phyloP scores from a whole-genome alignment of 192 early-diverging fungal species.

The Gonapodya sp. region DNA sequence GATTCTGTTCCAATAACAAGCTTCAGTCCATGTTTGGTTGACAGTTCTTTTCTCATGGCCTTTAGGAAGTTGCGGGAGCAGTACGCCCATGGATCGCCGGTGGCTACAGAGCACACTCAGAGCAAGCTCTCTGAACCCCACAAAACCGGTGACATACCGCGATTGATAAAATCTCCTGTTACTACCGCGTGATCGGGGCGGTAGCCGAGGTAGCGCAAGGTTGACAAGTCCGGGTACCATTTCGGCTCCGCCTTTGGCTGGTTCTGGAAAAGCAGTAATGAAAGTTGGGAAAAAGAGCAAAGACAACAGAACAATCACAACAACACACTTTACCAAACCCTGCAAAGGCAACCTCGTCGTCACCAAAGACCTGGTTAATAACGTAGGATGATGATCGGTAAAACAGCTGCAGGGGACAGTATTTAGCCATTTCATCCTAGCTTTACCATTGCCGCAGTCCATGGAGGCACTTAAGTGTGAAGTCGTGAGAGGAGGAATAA shows the following conservation, averaged over 20 bases:
- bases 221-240: background rate
- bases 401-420: too few species aligned
- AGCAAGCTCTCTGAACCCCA: background rate
- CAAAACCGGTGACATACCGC: too few species aligned
- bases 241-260: background rate
- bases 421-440: too few species aligned
- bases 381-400: too few species aligned
- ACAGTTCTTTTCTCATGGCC: background rate
- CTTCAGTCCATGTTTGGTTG: background rate
- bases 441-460: too few species aligned
- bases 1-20: background rate
- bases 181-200: background rate
- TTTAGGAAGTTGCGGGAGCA: background rate
- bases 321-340: too few species aligned
- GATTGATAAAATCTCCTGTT: background rate
- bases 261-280: background rate
- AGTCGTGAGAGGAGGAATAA: too few species aligned
- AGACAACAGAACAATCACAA: too few species aligned
- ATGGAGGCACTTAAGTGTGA: too few species aligned
- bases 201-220: background rate
- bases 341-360: background rate
- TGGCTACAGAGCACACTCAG: background rate
- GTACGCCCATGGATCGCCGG: background rate
- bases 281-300: background rate
- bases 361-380: background rate